Percentiles rank a stretch among this genome's conserved stretches.
Conservation (phyloP, 257 asterid genomes). For the Gynochthodes officinalis region DNA sequence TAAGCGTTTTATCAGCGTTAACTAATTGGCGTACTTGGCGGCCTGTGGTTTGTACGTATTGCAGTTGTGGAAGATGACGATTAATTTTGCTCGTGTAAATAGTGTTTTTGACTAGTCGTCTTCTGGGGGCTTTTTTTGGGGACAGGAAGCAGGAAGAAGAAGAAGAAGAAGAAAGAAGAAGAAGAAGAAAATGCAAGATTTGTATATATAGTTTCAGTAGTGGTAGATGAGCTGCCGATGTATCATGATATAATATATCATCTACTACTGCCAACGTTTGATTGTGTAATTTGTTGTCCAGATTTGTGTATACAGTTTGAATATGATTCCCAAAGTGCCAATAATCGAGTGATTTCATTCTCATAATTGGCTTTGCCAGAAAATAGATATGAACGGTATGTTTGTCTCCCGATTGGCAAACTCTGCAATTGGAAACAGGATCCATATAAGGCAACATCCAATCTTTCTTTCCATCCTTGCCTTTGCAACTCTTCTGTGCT, state of each 20-base stretch:
- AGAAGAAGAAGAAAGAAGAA: too few species aligned
- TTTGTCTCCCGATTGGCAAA: too few species aligned
- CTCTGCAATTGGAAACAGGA: too few species aligned
- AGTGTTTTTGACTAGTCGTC: background rate
- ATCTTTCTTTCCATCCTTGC: too few species aligned
- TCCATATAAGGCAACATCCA: too few species aligned
- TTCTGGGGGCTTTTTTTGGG: background rate
- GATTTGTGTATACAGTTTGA: background rate
- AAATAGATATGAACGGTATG: too few species aligned
- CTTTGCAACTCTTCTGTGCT: too few species aligned
- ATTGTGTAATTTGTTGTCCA: background rate
- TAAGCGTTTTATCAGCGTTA: background rate
- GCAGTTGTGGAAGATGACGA: slow-evolving; percentile 11
- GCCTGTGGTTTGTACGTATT: background rate
- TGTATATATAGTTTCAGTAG: slow-evolving; percentile 6
- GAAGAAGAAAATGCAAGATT: background rate
- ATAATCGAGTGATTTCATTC: too few species aligned
- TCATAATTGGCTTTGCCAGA: too few species aligned
- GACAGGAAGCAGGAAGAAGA: too few species aligned
- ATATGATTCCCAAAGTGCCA: background rate
- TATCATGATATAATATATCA: too few species aligned
- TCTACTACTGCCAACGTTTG: too few species aligned
- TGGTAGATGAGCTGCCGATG: slow-evolving; percentile 4
- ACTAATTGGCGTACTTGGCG: background rate
- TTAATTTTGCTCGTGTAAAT: slow-evolving; percentile 3